phyloP scores from a whole-genome alignment of 164 flowering plant genomes.

The Chimonanthus praecox region DNA sequence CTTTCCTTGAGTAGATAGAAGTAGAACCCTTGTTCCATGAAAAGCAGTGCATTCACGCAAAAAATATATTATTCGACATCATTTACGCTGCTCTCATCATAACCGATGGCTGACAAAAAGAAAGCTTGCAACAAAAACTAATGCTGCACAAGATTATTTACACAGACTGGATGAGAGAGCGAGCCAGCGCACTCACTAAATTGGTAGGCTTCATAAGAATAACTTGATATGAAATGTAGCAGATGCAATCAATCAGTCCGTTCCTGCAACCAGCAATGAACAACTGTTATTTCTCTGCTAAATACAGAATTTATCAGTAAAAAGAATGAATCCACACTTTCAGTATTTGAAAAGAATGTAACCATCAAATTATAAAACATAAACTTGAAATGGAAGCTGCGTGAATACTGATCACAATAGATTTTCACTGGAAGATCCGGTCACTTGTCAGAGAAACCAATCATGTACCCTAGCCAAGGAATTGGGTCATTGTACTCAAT shows the following conservation, averaged over 20 bases:
- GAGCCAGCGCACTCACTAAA: neutral
- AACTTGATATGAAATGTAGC: neutral
- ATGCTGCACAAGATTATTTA: conserved; percentile 22
- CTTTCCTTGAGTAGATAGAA: neutral
- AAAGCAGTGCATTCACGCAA: neutral
- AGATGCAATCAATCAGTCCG: neutral
- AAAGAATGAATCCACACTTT: neutral
- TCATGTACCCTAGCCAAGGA: too few relatives aligned
- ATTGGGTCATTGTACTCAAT: too few relatives aligned
- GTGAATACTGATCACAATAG: too few relatives aligned
- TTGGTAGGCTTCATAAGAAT: neutral
- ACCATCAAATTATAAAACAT: neutral
- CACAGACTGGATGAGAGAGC: conserved; percentile 16
- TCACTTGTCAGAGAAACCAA: too few relatives aligned
- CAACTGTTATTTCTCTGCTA: neutral
- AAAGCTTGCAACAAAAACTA: conserved; percentile 3
- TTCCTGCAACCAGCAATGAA: neutral
- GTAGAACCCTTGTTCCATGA: conserved; percentile 3
- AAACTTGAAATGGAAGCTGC: too few relatives aligned
- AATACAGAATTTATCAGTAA: too few relatives aligned
- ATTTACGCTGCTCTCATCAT: conserved; percentile 22
- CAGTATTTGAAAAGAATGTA: neutral
- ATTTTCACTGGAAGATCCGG: too few relatives aligned
- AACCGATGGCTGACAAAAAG: conserved; percentile 12
- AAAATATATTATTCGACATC: neutral